Base-by-base conservation (phyloP, 2,329 filamentous ascomycete genomes). In the Colletotrichum siamense region DNA sequence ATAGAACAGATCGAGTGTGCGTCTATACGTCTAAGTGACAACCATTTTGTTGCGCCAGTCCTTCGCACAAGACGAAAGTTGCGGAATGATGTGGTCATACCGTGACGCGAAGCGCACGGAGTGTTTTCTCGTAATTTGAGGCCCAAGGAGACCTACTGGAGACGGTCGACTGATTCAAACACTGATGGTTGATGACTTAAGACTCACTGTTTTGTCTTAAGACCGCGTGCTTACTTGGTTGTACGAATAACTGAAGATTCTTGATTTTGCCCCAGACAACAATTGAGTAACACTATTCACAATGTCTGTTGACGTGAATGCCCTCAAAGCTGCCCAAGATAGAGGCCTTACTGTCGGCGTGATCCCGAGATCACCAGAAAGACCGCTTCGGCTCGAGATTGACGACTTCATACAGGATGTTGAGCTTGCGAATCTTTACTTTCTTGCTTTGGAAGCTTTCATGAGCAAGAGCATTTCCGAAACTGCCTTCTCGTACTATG, bases 361-460 rank as follows among this genome's bases (percentile, higher is more conserved):
- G 26, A 12, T 49, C 44, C 55, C 55, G 16, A 59, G 9, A 59
- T 59, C 55, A 24, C 2, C n/a, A 15, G 28, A 67, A 15, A 62
- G 16, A n/a, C 55, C 69, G 12, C 69, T 71, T 26, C 36, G 69
- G 32, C 39, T 71, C 22, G 69, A 71, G 34, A 71, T 71, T 9
- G 69, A 71, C 39, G 69, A 71, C 61, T 57, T 71, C 34, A 67
- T 71, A 18, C 62, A 71, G 62, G 62, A 71, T 26, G 28, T 52
- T 18, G 69, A 71, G n/a, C 69, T 71, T 49, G 69, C 69, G 7
- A 71, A 68, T 24, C 62, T 71, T 59, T 71, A 71, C 34, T 71
- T 71, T 6, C 69, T 71, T 9, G 69, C 69, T 13, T 28, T 71
- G 15, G 62, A 71, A 28, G 69, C 62, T 18, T 71, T 67, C n/a